Percentiles rank a stretch among this genome's conserved stretches.
phyloP scores from a whole-genome alignment of 208 protist genomes.

The Crithidia fasciculata region DNA sequence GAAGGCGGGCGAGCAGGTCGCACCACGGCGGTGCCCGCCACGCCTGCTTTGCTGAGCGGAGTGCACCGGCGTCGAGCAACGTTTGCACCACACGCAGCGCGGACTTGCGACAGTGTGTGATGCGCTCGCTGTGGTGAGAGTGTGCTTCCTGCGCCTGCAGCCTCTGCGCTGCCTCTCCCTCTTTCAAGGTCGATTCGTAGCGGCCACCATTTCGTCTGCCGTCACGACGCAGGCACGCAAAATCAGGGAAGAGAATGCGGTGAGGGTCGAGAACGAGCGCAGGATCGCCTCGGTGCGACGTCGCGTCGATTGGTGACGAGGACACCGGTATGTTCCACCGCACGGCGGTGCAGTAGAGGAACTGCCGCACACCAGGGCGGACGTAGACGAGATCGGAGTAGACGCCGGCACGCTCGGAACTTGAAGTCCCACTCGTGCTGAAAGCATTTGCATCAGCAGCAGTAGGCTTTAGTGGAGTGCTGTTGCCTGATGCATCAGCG shows the following conservation, averaged over 20 bases:
- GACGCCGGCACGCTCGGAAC: not conserved
- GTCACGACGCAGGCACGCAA: slow-evolving; percentile 20
- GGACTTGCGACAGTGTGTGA: slow-evolving; percentile 21
- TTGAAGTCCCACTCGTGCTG: too few relatives aligned
- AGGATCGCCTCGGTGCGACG: slow-evolving; percentile 71
- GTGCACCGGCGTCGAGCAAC: slow-evolving; percentile 15
- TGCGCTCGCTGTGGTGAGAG: slow-evolving; percentile 11
- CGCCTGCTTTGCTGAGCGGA: slow-evolving; percentile 17
- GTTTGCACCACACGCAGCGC: slow-evolving; percentile 10
- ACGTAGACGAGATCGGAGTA: slow-evolving; percentile 70
- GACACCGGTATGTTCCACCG: slow-evolving; percentile 83
- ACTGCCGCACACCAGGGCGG: slow-evolving; percentile 57
- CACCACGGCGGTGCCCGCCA: slow-evolving; percentile 31
- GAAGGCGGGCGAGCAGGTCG: slow-evolving; percentile 22
- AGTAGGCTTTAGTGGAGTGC: too few relatives aligned
- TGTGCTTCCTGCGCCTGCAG: not conserved
- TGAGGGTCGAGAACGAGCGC: slow-evolving; percentile 63
- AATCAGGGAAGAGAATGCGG: slow-evolving; percentile 52
- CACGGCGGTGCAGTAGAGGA: slow-evolving; percentile 51
- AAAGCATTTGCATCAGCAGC: too few relatives aligned
- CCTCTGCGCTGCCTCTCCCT: not conserved
- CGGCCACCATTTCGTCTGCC: slow-evolving; percentile 33
- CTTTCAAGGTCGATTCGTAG: not conserved
- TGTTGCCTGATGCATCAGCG: too few relatives aligned
- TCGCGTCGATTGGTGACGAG: slow-evolving; percentile 73